These are phyloP conservation scores for Cladosporium sp. DNA, from an alignment of 2,329 filamentous ascomycete species.

Conservation along the genomic window DNA sequence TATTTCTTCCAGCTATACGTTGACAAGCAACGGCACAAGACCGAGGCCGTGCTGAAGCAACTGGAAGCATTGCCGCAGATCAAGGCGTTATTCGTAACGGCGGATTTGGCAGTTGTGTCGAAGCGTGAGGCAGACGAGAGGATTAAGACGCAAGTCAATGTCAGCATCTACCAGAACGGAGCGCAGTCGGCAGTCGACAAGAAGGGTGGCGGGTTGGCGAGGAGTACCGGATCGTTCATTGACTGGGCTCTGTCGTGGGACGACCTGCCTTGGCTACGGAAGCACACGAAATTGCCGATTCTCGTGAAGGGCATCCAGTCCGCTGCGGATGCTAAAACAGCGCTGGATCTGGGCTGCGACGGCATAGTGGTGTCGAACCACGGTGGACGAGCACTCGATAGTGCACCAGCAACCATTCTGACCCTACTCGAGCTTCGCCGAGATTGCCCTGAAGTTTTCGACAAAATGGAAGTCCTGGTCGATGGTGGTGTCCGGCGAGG, in stretches of 20 bases:
- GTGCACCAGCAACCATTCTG: slow-evolving; percentile 54
- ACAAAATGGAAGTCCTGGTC: slow-evolving; percentile 61
- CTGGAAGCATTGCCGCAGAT: slow-evolving; percentile 49
- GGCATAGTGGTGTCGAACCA: slow-evolving; percentile 57
- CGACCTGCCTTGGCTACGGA: slow-evolving; percentile 48
- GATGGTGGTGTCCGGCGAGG: slow-evolving; percentile 66
- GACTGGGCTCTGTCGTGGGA: slow-evolving; percentile 55
- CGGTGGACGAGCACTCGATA: slow-evolving; percentile 54
- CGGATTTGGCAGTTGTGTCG: slow-evolving; percentile 58
- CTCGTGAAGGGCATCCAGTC: slow-evolving; percentile 48
- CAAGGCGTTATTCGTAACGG: slow-evolving; percentile 59
- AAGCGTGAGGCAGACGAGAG: slow-evolving; percentile 55
- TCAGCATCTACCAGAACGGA: slow-evolving; percentile 65
- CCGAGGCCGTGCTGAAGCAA: slow-evolving; percentile 51
- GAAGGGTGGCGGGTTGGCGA: slow-evolving; percentile 56
- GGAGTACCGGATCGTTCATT: slow-evolving; percentile 58
- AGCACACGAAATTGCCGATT: slow-evolving; percentile 54
- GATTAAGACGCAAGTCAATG: slow-evolving; percentile 49
- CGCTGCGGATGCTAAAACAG: slow-evolving; percentile 44
- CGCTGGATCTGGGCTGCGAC: slow-evolving; percentile 44
- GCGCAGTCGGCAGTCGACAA: slow-evolving; percentile 51
- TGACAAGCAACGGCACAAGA: slow-evolving; percentile 56
- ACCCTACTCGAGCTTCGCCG: slow-evolving; percentile 63
- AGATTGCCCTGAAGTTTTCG: slow-evolving; percentile 61
- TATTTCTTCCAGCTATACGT: slow-evolving; percentile 65